Evolutionary conservation across 2,329 filamentous ascomycete species (phyloP).

Genomic region (Ophiostoma montium): DNA sequence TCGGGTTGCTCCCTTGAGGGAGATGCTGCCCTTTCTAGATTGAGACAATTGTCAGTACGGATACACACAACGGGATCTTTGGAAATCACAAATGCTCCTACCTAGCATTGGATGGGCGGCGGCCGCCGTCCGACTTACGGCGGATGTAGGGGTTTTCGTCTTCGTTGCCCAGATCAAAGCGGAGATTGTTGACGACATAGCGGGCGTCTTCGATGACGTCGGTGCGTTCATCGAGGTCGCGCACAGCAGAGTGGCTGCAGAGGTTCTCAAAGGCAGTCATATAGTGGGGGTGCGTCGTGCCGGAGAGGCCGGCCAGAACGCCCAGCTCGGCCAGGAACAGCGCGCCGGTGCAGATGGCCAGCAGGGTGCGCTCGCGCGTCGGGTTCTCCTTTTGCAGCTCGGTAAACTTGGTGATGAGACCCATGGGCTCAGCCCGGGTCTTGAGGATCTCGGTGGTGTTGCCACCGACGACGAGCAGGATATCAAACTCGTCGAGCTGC

Average conservation of each 20-base stretch:
- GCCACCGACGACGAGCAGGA: conserved; percentile 66
- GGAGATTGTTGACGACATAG: conserved; percentile 84
- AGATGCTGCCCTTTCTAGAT: conserved; percentile 66
- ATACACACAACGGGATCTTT: too few species aligned
- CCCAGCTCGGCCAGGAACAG: conserved; percentile 65
- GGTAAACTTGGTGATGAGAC: conserved; percentile 60
- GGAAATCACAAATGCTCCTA: conserved; percentile 23
- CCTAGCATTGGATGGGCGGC: conserved; percentile 47
- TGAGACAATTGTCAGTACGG: not conserved
- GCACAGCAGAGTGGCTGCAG: conserved; percentile 58
- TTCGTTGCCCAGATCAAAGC: conserved; percentile 69
- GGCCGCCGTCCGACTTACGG: conserved; percentile 53
- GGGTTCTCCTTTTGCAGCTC: conserved; percentile 71
- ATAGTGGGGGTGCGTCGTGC: conserved; percentile 71
- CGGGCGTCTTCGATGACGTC: conserved; percentile 69
- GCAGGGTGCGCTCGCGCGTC: conserved; percentile 62
- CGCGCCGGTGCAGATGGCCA: conserved; percentile 67
- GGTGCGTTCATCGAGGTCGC: conserved; percentile 60
- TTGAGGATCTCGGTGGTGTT: conserved; percentile 49
- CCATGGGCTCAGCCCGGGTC: conserved; percentile 52
- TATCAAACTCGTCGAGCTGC: conserved; percentile 59
- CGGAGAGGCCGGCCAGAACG: conserved; percentile 63
- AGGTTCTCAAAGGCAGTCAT: conserved; percentile 70
- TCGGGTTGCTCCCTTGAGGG: conserved; percentile 59
- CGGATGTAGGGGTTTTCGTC: conserved; percentile 76